These are phyloP conservation scores for Trichoderma hamatum DNA, from an alignment of 2,329 filamentous ascomycete species.

Conservation along the genomic window DNA sequence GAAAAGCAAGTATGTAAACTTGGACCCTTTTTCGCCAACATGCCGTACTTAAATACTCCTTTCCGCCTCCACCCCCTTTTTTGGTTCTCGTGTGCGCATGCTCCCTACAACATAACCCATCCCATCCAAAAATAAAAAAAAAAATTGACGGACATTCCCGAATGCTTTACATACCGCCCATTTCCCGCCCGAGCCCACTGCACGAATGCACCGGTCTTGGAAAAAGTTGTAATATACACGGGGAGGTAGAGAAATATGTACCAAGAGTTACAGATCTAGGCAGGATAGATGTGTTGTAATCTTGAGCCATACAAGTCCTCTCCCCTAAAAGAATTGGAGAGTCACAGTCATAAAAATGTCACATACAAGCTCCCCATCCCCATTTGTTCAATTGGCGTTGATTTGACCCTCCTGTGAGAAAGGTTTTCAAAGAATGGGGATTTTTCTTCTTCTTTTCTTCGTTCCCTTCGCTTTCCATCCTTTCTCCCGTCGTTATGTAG, in stretches of 20 bases:
- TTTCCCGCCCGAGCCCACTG: slow-evolving; percentile 14
- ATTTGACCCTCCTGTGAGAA: neutral
- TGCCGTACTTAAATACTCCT: slow-evolving; percentile 17
- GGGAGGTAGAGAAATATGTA: neutral
- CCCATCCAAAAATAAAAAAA: neutral
- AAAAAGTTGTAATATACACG: slow-evolving; percentile 23
- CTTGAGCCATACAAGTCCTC: neutral
- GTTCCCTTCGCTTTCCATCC: neutral
- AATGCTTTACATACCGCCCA: slow-evolving; percentile 11
- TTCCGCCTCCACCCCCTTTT: neutral
- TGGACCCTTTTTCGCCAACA: slow-evolving; percentile 12
- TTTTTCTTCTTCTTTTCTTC: neutral
- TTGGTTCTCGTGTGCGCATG: neutral
- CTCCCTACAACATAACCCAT: slow-evolving; percentile 26
- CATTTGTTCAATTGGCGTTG: neutral
- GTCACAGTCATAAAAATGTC: slow-evolving; percentile 11
- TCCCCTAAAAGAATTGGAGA: slow-evolving; percentile 3
- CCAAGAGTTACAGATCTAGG: neutral
- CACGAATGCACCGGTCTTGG: slow-evolving; percentile 19
- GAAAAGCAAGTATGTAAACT: slow-evolving; percentile 26
- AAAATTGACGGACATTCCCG: slow-evolving; percentile 1
- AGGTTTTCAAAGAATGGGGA: slow-evolving; percentile 19
- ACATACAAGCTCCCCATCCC: slow-evolving; percentile 11
- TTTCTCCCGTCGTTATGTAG: slow-evolving; percentile 7
- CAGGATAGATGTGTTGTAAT: neutral